phyloP scores from a whole-genome alignment of 495 filamentous ascomycete species.

The Penicillium pulvis region DNA sequence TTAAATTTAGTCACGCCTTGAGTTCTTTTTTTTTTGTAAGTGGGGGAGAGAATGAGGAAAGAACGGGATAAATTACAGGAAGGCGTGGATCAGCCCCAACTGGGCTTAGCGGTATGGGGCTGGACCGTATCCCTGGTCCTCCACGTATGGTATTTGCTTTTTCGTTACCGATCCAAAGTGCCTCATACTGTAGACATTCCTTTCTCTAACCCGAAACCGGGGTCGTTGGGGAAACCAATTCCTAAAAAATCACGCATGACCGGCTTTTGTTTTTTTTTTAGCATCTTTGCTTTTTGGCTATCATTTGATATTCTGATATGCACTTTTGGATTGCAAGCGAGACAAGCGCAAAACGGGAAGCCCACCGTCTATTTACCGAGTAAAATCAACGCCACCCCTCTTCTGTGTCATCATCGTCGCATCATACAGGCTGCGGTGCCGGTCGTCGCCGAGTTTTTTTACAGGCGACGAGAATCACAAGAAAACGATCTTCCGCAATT shows the following conservation, averaged over 20 bases:
- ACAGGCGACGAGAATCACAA: not conserved
- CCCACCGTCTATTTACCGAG: constrained; percentile 6
- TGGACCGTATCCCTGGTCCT: not conserved
- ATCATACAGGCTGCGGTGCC: constrained; percentile 29
- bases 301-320: not conserved
- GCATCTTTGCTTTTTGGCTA: not conserved
- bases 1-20: constrained; percentile 36
- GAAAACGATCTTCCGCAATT: constrained; percentile 5
- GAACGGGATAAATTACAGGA: constrained; percentile 1
- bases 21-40: constrained; percentile 16
- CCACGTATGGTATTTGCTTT: not conserved
- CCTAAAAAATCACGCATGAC: constrained; percentile 21
- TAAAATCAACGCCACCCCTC: constrained; percentile 23
- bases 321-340: constrained; percentile 5
- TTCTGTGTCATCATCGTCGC: constrained; percentile 33
- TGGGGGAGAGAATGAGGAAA: constrained; percentile 7
- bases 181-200: constrained; percentile 24
- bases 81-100: constrained; percentile 6
- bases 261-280: not conserved
- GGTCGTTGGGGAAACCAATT: constrained; percentile 30
- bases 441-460: constrained; percentile 24
- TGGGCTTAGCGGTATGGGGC: constrained; percentile 19
- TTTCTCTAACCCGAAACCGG: constrained; percentile 27
- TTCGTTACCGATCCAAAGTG: constrained; percentile 14
- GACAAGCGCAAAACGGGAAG: constrained; percentile 11